Evolutionary conservation across 23 red algal genomes (phyloP).

Genomic region (Chondrus crispus): DNA sequence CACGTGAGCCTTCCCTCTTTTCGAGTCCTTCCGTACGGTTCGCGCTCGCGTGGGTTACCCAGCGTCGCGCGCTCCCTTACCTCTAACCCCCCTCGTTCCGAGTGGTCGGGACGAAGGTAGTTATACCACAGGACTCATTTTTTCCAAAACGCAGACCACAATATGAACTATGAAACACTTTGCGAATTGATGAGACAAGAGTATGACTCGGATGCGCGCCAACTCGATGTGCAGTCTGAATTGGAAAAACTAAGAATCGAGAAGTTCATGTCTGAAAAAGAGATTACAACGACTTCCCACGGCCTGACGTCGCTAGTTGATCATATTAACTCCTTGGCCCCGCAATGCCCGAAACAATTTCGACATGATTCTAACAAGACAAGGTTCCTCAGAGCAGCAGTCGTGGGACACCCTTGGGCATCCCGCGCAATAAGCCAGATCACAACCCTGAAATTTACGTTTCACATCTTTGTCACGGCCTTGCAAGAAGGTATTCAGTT

Average conservation of each 20-base stretch:
- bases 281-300: not conserved
- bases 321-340: not conserved
- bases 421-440: not conserved
- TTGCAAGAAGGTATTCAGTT: not conserved
- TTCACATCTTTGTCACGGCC: not conserved
- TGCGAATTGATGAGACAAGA: not conserved
- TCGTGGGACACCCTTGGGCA: not conserved
- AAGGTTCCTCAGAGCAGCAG: not conserved
- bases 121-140: slow-evolving; percentile 38
- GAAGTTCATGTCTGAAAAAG: not conserved
- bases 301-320: slow-evolving; percentile 11
- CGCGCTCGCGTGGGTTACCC: too few relatives aligned
- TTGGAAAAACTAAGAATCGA: not conserved
- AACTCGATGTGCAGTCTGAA: not conserved
- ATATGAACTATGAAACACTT: slow-evolving; percentile 38
- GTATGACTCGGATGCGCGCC: not conserved
- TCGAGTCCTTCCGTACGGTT: too few relatives aligned
- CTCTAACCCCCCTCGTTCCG: too few relatives aligned
- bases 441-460: not conserved
- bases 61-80: too few relatives aligned
- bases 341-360: slow-evolving; percentile 13
- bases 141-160: slow-evolving; percentile 32
- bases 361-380: slow-evolving; percentile 4
- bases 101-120: too few relatives aligned
- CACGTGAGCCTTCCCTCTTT: too few relatives aligned